Base-by-base conservation (phyloP, 2,329 filamentous ascomycete genomes). In the Aspergillus transmontanensis region DNA sequence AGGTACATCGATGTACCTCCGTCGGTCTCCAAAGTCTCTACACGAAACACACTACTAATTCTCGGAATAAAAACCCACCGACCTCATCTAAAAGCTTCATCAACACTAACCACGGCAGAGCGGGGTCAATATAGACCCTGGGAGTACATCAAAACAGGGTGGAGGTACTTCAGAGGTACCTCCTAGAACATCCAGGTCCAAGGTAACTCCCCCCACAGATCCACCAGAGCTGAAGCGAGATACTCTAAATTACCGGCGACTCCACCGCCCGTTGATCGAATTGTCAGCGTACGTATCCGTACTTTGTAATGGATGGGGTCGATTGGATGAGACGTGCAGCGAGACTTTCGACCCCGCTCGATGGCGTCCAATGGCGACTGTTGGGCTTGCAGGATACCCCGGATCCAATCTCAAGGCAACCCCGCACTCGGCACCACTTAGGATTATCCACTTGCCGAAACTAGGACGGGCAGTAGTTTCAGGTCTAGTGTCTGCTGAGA, bases 341-440 rank as follows among this genome's bases (percentile, higher is more conserved):
- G 12, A 55, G 51, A 55, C 14, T 55, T 55, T 39, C 51, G 10
- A 55, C 51, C 51, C 51, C 51, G 51, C 51, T 26, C 14, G 51
- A 36, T 21, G 21, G n/a, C 51, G n/a, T 6, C 51, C 51, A 55
- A 55, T 55, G n/a, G 23, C 2, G 51, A 19, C n/a, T 2, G 51
- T 12, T 28, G 26, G 26, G 26, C 26, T 28, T 36, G 30, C 51
- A 36, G 21, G 51, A 36, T 54, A 54, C 51, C 51, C 51, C 51
- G 51, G 51, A 54, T 21, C 21, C 19, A 53, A 26, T 34, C 19
- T 14, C 12, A 30, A 54, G 16, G 28, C 14, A 54, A 32, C 51
- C 51, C 51, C 51, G 51, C 51, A 54, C n/a, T 54, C 14, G 26
- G 48, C 30, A 34, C 32, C 26, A n/a, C 26, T 53, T 34, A 12